Evolutionary conservation across 129 eudicot genomes (phyloP), one percentile per base, ranked within the genome.

Genomic region (Flaveria trinervia): DNA sequence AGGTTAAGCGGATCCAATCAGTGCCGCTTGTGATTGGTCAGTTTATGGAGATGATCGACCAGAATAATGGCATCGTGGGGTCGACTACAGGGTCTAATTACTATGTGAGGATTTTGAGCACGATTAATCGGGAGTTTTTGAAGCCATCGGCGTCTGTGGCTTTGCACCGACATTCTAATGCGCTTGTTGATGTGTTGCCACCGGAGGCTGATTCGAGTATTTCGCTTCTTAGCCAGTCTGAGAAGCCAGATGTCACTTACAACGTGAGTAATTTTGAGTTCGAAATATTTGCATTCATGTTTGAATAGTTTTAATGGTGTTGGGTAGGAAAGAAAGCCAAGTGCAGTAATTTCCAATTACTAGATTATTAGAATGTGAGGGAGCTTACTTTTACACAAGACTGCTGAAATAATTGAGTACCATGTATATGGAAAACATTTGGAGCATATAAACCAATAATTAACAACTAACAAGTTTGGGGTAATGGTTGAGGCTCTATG

Each of bases 141-240:
- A 92, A 92, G 77, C 97, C 97, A 26, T 85, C 92, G 9, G 92
- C 92, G 7, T 83, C 89, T 17, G 97, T 88, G 7, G 97, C 97
- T 26, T 75, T 91, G 77, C 97, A 91, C 68, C 88, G 97, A 7
- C 97, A 91, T 68, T 86, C 92, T 14, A 91, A 91, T 76, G 97
- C 97, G 11, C 89, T 91, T 4, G 97, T 91, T 16, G 97, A 91
- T 70, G 97, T 91, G 9, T 77, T 92, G 77, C 97, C 97, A 3
- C 97, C 97, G 3, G 96, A 92, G 79, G 96, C 96, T 15, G 97
- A 92, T 78, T 89, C 97, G 1, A 92, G 97, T 76, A 89, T 92
- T 10, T 89, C 97, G 45, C 83, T 92, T 15, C 86, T 92, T 20
- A 89, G 92, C 67, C 96, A 87, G 54, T 85, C 92, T 10, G 97